These are phyloP conservation scores for Epichloe festucae DNA, from an alignment of 2,329 filamentous ascomycete species.

Conservation along the genomic window DNA sequence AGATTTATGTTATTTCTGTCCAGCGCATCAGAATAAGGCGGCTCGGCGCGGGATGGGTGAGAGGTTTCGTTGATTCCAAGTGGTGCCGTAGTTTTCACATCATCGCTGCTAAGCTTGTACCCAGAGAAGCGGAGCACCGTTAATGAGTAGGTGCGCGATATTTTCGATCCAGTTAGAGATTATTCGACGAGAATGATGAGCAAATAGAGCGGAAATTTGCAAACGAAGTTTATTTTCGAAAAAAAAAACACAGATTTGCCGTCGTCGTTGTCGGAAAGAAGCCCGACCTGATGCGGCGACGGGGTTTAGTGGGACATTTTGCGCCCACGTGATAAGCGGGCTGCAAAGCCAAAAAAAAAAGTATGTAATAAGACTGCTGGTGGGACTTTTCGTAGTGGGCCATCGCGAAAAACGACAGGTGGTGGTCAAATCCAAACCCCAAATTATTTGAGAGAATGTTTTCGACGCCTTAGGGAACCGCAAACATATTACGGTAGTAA, in stretches of 20 bases:
- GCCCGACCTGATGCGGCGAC: conserved; percentile 13
- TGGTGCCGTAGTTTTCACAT: conserved; percentile 23
- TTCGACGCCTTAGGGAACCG: not conserved
- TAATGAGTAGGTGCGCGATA: not conserved
- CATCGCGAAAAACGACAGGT: not conserved
- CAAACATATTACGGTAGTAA: not conserved
- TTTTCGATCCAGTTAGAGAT: not conserved
- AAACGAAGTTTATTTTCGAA: conserved; percentile 2
- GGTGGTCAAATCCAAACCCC: not conserved
- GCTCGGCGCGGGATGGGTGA: conserved; percentile 15
- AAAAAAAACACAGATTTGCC: conserved; percentile 4
- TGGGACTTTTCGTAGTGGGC: not conserved
- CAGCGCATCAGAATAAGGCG: conserved; percentile 12
- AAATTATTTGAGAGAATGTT: not conserved
- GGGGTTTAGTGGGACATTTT: conserved; percentile 26
- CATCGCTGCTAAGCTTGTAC: conserved; percentile 21
- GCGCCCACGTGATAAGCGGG: conserved; percentile 28
- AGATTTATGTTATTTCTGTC: not conserved
- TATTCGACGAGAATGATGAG: not conserved
- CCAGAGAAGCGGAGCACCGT: conserved; percentile 4
- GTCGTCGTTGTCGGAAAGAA: conserved; percentile 5
- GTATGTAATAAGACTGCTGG: not conserved
- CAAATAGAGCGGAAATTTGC: not conserved
- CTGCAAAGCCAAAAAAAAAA: not conserved
- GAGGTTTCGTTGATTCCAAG: conserved; percentile 17